Evolutionary conservation across 768 basidiomycete genomes (phyloP).

Genomic region (Mycena belliarum): DNA sequence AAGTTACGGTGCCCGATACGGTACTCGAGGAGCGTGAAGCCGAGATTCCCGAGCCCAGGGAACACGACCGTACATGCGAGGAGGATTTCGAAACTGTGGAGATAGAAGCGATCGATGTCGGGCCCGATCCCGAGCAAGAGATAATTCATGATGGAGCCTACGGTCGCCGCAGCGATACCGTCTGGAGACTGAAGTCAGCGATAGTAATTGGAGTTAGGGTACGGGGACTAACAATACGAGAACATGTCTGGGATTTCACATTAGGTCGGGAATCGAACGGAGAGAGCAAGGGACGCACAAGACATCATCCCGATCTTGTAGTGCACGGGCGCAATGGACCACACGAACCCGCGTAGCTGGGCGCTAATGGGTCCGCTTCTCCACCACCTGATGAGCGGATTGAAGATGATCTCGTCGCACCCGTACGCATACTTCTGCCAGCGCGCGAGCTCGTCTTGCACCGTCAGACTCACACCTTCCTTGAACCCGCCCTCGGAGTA

Average conservation of each 20-base stretch:
- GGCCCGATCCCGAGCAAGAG: constrained; percentile 70
- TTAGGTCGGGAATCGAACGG: constrained; percentile 18
- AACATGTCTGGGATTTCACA: constrained; percentile 31
- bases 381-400: constrained; percentile 80
- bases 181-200: constrained; percentile 31
- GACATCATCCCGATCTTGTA: constrained; percentile 84
- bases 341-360: constrained; percentile 72
- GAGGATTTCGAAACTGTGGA: constrained; percentile 80
- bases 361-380: constrained; percentile 74
- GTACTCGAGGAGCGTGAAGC: constrained; percentile 74
- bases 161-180: constrained; percentile 67
- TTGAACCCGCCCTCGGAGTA: constrained; percentile 86
- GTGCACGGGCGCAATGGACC: constrained; percentile 74
- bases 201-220: neutral
- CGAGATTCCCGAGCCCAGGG: constrained; percentile 72
- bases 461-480: constrained; percentile 85
- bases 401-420: constrained; percentile 81
- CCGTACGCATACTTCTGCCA: constrained; percentile 82
- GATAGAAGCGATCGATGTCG: constrained; percentile 71
- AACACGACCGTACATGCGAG: constrained; percentile 79
- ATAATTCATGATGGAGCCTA: constrained; percentile 73
- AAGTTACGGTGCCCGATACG: constrained; percentile 65
- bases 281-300: constrained; percentile 41
- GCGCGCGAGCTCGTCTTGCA: constrained; percentile 85
- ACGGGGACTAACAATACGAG: constrained; percentile 12